Evolutionary conservation across 2,329 filamentous ascomycete species (phyloP), one percentile per base, ranked within the genome.

Genomic region (Pyricularia sp.): DNA sequence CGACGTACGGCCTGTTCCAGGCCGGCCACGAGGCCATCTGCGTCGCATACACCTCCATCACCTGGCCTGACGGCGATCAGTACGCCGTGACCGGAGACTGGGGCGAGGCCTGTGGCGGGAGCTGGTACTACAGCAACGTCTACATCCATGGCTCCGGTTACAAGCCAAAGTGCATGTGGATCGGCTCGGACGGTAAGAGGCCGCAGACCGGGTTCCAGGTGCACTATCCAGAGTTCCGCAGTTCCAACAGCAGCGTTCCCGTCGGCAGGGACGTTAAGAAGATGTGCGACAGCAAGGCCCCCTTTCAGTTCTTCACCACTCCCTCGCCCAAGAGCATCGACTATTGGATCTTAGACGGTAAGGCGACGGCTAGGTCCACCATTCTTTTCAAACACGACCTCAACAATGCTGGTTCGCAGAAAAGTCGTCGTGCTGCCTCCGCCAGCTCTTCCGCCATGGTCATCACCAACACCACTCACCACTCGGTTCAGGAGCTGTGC

Each of bases 21-120:
- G 57, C 57, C 28, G 60, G 31, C 60, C 13, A 40, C 60, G 60
- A 62, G 13, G 60, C 60, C 60, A 30, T 62, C 28, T 62, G 60
- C 31, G 24, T 62, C 60, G 26, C 60, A 10, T 62, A 62, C 60
- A 33, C 33, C 28, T n/a, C 60, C 31, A 62, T 62, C 28, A 62
- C 60, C 60, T 62, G 60, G 60, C 60, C 60, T 16, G 60, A 62
- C 28, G 60, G 60, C 13, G 40, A 24, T 30, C 26, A 62, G 60
- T 62, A 62, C 31, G 60, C 60, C 28, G n/a, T 28, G 26, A 24
- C 31, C 26, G 60, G 60, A 30, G 60, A 62, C 60, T 62, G 60
- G 60, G 60, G 60, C 8, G 26, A n/a, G n/a, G 60, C 31, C 13
- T 62, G 60, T 30, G 60, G 60, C 60, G 26, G 26, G 5, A 40